phyloP scores from a whole-genome alignment of 2,329 filamentous ascomycete genomes.

The Lachnellula suecica region DNA sequence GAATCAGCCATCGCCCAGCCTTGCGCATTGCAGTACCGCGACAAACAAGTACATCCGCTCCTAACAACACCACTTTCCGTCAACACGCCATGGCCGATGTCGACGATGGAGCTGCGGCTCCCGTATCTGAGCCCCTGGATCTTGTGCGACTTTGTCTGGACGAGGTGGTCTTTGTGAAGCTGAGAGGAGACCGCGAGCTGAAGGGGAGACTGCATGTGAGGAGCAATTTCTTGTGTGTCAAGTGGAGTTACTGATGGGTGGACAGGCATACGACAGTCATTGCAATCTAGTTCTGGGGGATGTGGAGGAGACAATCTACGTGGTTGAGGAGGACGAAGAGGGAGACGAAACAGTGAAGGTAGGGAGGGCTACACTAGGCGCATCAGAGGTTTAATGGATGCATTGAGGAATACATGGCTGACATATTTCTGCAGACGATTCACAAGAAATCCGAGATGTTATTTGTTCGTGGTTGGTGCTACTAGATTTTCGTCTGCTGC shows the following conservation, averaged over 20 bases:
- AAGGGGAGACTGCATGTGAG: slow-evolving; percentile 92
- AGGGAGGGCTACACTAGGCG: slow-evolving; percentile 33
- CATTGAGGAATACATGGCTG: background rate
- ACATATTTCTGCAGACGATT: slow-evolving; percentile 61
- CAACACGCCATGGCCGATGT: slow-evolving; percentile 72
- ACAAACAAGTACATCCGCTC: slow-evolving; percentile 5
- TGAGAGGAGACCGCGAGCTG: slow-evolving; percentile 91
- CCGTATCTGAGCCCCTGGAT: slow-evolving; percentile 89
- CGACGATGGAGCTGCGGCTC: slow-evolving; percentile 66
- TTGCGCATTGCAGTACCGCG: background rate
- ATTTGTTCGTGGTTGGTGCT: slow-evolving; percentile 81
- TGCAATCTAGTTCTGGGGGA: slow-evolving; percentile 96
- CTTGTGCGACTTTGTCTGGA: slow-evolving; percentile 92
- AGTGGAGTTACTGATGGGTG: slow-evolving; percentile 21
- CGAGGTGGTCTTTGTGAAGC: slow-evolving; percentile 95
- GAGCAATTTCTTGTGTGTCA: too few species aligned
- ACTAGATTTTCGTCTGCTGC: background rate
- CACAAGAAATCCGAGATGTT: slow-evolving; percentile 99
- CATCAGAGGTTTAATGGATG: too few species aligned
- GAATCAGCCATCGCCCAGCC: background rate
- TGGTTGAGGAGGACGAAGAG: slow-evolving; percentile 83
- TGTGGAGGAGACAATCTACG: slow-evolving; percentile 95
- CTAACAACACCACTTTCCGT: background rate
- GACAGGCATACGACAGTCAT: slow-evolving; percentile 94
- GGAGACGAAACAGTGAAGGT: slow-evolving; percentile 77